Evolutionary conservation across 176 grass and related monocot species (phyloP).

Genomic region (Oryza officinalis): DNA sequence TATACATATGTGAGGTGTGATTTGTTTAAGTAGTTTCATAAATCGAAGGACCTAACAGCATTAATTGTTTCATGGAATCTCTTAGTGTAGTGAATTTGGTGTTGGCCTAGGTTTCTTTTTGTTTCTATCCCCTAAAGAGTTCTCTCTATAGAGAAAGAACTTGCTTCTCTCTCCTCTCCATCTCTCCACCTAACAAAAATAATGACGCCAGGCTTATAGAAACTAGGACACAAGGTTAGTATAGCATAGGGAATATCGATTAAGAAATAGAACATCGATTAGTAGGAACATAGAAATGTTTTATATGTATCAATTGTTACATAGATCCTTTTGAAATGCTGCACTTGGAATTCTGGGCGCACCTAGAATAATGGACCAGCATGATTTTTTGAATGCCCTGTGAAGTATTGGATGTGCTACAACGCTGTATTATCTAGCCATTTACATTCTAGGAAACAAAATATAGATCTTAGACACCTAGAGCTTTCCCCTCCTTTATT

Average conservation of each 20-base stretch:
- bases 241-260: neutral
- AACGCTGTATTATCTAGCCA: neutral
- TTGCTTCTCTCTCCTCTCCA: neutral
- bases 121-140: neutral
- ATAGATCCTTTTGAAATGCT: slow-evolving; percentile 2
- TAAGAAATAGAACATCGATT: neutral
- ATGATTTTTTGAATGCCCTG: neutral
- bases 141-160: neutral
- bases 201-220: neutral
- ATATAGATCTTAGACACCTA: neutral
- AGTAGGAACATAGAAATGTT: neutral
- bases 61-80: neutral
- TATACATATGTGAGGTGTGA: no score
- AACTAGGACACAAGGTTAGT: neutral
- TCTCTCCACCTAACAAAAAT: neutral
- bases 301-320: slow-evolving; percentile 10
- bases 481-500: neutral
- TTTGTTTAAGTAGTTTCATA: no score
- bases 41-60: no score
- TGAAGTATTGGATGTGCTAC: neutral
- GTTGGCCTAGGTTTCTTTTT: neutral
- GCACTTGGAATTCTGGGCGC: neutral
- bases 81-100: neutral
- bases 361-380: neutral
- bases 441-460: neutral